These are phyloP conservation scores for Fusarium tricinctum DNA, from an alignment of 2,329 filamentous ascomycete species.

Conservation along the genomic window DNA sequence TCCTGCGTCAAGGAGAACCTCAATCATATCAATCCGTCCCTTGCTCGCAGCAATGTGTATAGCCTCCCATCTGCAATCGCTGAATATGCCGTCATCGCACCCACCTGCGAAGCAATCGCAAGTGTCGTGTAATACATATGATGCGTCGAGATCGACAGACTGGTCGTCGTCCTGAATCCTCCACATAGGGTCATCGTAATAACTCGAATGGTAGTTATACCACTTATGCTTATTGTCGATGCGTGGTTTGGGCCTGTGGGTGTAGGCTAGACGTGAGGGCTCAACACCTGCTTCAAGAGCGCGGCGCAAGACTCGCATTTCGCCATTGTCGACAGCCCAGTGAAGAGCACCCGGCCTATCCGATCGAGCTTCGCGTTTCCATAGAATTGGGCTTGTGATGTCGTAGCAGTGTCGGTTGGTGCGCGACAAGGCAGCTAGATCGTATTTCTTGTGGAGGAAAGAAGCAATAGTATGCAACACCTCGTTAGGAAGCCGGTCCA, in stretches of 20 bases:
- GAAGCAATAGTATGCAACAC: constrained; percentile 46
- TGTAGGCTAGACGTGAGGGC: constrained; percentile 45
- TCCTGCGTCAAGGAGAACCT: constrained; percentile 45
- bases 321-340: constrained; percentile 47
- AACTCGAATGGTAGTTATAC: constrained; percentile 49
- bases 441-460: constrained; percentile 47
- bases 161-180: constrained; percentile 45
- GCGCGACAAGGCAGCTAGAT: constrained; percentile 46
- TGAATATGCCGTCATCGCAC: constrained; percentile 50
- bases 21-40: constrained; percentile 48
- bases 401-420: constrained; percentile 46
- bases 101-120: constrained; percentile 49
- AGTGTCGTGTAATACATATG: constrained; percentile 44
- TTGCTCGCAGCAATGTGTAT: constrained; percentile 50
- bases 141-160: constrained; percentile 47
- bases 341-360: constrained; percentile 48
- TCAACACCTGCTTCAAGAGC: constrained; percentile 47
- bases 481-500: constrained; percentile 52
- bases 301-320: constrained; percentile 40
- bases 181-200: constrained; percentile 48
- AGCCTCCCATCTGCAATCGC: constrained; percentile 48
- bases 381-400: constrained; percentile 48
- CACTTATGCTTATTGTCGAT: constrained; percentile 45
- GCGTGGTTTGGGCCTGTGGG: constrained; percentile 48
- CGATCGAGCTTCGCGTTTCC: constrained; percentile 48